Percentiles rank a stretch among this genome's conserved stretches.
Conservation (phyloP, 208 protist genomes). For the Trypanosoma cruzi region DNA sequence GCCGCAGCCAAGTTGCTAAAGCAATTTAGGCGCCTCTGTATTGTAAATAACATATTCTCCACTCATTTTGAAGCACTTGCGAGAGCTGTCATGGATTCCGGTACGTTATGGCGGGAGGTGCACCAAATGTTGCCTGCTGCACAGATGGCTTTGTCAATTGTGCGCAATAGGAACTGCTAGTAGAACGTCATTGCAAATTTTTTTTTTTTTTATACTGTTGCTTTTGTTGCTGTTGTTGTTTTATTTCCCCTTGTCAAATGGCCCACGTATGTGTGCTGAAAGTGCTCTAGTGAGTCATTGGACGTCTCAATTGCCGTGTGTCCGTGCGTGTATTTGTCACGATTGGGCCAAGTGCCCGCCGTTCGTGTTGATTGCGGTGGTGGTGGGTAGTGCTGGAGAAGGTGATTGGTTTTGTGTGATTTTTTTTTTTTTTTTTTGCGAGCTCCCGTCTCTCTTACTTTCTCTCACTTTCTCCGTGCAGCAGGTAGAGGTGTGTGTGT, state of each 20-base stretch:
- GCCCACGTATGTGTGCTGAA: not conserved
- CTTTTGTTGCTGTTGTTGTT: not conserved
- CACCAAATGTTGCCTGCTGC: constrained; percentile 5
- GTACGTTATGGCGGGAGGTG: constrained; percentile 2
- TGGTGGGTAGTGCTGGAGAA: too few relatives aligned
- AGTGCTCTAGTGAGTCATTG: too few relatives aligned
- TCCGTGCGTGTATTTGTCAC: too few relatives aligned
- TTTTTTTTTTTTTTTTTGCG: too few relatives aligned
- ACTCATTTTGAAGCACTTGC: constrained; percentile 6
- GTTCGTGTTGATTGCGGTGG: too few relatives aligned
- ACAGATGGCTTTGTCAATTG: not conserved
- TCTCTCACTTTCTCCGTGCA: too few relatives aligned
- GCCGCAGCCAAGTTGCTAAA: not conserved
- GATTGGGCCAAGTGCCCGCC: too few relatives aligned
- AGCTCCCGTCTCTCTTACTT: too few relatives aligned
- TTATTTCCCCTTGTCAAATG: not conserved
- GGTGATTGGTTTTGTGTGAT: too few relatives aligned
- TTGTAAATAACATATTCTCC: constrained; percentile 11
- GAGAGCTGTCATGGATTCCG: not conserved
- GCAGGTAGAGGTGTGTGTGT: too few relatives aligned
- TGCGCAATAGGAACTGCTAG: not conserved
- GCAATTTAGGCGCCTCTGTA: constrained; percentile 6
- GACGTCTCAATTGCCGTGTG: too few relatives aligned
- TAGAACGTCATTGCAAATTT: not conserved
- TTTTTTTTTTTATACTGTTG: constrained; percentile 10